These are phyloP conservation scores for Vanrija sp. DNA, from an alignment of 1,284 basidiomycete genomes.

Conservation along the genomic window DNA sequence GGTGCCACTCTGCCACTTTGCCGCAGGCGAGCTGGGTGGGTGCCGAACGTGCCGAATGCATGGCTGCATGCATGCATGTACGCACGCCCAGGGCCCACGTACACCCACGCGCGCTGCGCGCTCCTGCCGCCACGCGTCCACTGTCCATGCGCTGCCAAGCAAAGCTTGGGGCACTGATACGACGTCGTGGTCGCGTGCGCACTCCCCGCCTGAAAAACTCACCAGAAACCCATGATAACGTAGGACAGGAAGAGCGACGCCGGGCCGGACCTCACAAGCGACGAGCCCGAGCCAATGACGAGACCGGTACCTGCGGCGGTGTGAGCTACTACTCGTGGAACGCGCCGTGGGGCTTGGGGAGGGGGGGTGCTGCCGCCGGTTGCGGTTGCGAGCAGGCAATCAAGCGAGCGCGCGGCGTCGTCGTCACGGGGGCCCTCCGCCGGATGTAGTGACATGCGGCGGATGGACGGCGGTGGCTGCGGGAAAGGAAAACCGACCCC, in stretches of 20 bases:
- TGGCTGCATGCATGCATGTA: too few relatives aligned
- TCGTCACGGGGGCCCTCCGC: not conserved
- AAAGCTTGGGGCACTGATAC: not conserved
- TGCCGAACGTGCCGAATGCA: too few relatives aligned
- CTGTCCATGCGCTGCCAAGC: too few relatives aligned
- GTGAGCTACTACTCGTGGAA: not conserved
- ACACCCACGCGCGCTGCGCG: not conserved
- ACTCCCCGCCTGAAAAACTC: conserved; percentile 3
- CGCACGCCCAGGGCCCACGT: not conserved
- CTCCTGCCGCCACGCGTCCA: too few relatives aligned
- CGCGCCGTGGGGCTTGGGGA: not conserved
- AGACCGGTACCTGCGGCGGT: conserved; percentile 56
- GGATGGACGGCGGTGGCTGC: not conserved
- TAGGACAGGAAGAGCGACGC: conserved; percentile 51
- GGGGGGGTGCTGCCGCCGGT: too few relatives aligned
- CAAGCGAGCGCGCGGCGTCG: not conserved
- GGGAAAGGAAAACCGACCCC: too few relatives aligned
- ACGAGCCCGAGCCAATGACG: conserved; percentile 61
- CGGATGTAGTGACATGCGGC: not conserved
- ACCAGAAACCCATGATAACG: conserved; percentile 42
- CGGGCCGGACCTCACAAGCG: conserved; percentile 50
- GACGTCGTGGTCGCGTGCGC: not conserved
- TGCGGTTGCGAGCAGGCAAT: not conserved
- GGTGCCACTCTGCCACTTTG: not conserved
- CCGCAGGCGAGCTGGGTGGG: too few relatives aligned